Evolutionary conservation across 2,329 filamentous ascomycete genomes (phyloP).

Genomic region (Hymenoscyphus repandus): DNA sequence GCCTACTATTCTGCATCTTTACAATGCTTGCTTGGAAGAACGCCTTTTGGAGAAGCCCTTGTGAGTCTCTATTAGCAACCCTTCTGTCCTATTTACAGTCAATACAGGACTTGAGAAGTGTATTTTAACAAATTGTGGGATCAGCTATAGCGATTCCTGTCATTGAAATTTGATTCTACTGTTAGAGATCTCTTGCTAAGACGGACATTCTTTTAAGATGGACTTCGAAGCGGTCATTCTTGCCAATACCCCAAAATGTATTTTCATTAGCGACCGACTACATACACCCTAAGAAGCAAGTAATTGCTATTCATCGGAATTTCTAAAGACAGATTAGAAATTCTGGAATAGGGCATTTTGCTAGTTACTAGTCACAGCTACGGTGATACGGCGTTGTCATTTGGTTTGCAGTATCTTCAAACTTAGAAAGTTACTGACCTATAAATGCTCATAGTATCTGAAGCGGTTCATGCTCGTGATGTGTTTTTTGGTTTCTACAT

Average conservation of each 20-base stretch:
- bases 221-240: slow-evolving; percentile 3
- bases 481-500: background rate
- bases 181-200: no score
- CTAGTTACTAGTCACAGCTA: no score
- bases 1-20: slow-evolving; percentile 1
- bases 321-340: background rate
- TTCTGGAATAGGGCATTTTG: no score
- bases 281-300: background rate
- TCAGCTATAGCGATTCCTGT: background rate
- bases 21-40: slow-evolving; percentile 3
- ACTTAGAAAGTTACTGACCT: background rate
- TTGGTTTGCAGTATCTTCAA: background rate
- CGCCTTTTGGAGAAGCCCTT: background rate
- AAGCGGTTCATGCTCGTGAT: slow-evolving; percentile 4
- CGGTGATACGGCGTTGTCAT: no score
- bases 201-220: background rate
- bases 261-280: background rate
- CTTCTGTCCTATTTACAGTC: background rate
- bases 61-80: background rate
- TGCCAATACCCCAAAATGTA: background rate
- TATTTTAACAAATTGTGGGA: background rate
- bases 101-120: background rate
- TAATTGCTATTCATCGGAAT: background rate
- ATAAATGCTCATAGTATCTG: background rate
- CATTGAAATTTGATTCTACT: no score